Percentiles rank a stretch among this genome's conserved stretches.
These are phyloP conservation scores for Yarrowia alimentaria DNA, from an alignment of 805 yeast species.

Conservation along the genomic window DNA sequence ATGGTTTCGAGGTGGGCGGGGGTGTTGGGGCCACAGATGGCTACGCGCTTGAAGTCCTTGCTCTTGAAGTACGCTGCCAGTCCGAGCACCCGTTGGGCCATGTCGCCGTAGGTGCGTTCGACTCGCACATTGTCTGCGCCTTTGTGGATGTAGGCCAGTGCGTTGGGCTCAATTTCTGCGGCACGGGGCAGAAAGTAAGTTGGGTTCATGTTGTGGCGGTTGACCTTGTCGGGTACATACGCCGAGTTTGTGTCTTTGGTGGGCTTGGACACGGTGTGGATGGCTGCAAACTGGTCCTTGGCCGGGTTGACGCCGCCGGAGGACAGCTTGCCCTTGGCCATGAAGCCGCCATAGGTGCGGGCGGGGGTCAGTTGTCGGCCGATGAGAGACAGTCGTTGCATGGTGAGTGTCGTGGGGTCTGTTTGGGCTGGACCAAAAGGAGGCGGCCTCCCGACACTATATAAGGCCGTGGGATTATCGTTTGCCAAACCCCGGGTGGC, in stretches of 20 bases:
- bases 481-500: conserved; percentile 4
- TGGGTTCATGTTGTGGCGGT: conserved; percentile 40
- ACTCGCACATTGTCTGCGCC: conserved; percentile 20
- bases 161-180: conserved; percentile 41
- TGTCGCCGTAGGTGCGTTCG: conserved; percentile 35
- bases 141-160: conserved; percentile 39
- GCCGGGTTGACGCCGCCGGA: conserved; percentile 1
- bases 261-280: conserved; percentile 9
- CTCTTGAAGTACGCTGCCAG: conserved; percentile 38
- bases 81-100: conserved; percentile 36
- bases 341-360: conserved; percentile 21
- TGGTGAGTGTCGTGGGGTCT: not conserved
- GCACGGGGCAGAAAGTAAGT: conserved; percentile 41
- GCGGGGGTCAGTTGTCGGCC: conserved; percentile 21
- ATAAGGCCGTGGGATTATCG: not conserved
- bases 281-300: not conserved
- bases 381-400: conserved; percentile 26
- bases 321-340: conserved; percentile 26
- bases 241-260: conserved; percentile 13
- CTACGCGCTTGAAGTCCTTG: conserved; percentile 34
- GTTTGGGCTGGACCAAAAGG: too few relatives aligned
- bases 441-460: not conserved
- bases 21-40: conserved; percentile 40
- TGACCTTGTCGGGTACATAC: conserved; percentile 27
- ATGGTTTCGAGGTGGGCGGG: conserved; percentile 42